Conservation (phyloP, 768 basidiomycete genomes). For the Suillus brevipes region DNA sequence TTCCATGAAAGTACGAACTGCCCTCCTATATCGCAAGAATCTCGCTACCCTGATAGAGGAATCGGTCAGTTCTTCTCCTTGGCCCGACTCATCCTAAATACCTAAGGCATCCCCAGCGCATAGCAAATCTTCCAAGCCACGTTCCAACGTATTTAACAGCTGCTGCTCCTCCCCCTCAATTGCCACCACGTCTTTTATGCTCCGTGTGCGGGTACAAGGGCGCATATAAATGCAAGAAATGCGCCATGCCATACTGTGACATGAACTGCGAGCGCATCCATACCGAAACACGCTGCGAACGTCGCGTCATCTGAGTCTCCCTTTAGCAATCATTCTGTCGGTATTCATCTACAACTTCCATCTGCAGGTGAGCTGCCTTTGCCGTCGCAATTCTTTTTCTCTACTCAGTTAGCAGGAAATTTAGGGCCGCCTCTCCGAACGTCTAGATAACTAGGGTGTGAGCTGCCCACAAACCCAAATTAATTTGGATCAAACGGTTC, state of each 20-base stretch:
- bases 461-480: neutral
- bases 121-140: constrained; percentile 51
- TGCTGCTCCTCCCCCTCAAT: constrained; percentile 52
- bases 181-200: constrained; percentile 73
- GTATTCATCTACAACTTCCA: neutral
- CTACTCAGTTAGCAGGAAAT: neutral
- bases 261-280: constrained; percentile 72
- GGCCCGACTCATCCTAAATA: neutral
- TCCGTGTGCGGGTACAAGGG: constrained; percentile 90
- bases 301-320: constrained; percentile 52
- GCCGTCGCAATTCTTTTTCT: neutral
- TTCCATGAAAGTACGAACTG: constrained; percentile 76
- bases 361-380: neutral
- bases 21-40: constrained; percentile 81
- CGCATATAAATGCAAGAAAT: constrained; percentile 73
- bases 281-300: constrained; percentile 79
- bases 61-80: constrained; percentile 54
- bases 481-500: neutral
- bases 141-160: constrained; percentile 75
- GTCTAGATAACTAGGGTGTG: neutral
- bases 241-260: constrained; percentile 77
- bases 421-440: neutral
- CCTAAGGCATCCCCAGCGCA: constrained; percentile 43
- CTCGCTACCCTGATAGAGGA: constrained; percentile 73
- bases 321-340: neutral